These are phyloP conservation scores for Pythium dissimile DNA, from an alignment of 352 stramenopile species.

Conservation along the genomic window DNA sequence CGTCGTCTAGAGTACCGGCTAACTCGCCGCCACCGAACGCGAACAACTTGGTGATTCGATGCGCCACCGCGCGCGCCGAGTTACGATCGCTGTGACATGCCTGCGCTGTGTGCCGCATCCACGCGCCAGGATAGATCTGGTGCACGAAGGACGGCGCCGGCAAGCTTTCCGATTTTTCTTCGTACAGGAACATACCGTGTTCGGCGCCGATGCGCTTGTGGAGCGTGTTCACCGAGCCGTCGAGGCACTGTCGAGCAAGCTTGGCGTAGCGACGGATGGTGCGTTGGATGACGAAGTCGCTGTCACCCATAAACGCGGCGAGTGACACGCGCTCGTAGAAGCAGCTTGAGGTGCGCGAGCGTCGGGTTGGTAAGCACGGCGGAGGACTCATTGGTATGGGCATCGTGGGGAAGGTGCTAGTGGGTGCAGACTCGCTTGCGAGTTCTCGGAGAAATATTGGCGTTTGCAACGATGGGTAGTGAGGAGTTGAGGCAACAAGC, in stretches of 20 bases:
- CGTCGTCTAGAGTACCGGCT: conserved; percentile 37
- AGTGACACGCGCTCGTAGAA: conserved; percentile 18
- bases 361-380: conserved; percentile 1
- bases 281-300: conserved; percentile 52
- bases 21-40: conserved; percentile 52
- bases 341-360: conserved; percentile 1
- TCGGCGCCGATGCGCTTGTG: conserved; percentile 41
- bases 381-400: neutral
- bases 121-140: conserved; percentile 3
- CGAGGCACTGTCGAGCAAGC: conserved; percentile 35
- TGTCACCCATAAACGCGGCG: conserved; percentile 36
- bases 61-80: conserved; percentile 1
- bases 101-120: neutral
- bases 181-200: conserved; percentile 50
- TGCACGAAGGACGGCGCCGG: conserved; percentile 11
- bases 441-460: too few relatives aligned
- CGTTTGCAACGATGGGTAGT: too few relatives aligned
- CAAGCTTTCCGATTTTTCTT: conserved; percentile 26
- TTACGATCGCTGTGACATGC: neutral
- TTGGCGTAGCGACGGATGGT: conserved; percentile 47
- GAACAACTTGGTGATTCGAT: conserved; percentile 38
- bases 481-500: too few relatives aligned
- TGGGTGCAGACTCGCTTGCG: neutral
- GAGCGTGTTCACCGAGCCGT: conserved; percentile 32
- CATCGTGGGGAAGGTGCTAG: too few relatives aligned